Base-by-base conservation (phyloP, 2,329 filamentous ascomycete genomes). In the Verticillium isaacii region DNA sequence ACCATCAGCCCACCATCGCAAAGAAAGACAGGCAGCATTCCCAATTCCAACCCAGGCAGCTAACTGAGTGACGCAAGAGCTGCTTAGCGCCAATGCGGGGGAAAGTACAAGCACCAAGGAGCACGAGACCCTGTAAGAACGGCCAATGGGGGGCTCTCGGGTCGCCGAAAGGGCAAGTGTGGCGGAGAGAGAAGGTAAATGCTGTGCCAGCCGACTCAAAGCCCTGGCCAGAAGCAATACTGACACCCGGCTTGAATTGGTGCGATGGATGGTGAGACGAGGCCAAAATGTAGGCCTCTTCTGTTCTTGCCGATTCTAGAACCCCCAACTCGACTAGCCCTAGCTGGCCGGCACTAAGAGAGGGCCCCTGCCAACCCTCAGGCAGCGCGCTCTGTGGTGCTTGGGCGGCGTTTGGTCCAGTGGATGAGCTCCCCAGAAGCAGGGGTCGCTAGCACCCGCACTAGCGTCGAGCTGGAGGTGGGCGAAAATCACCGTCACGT, bases 301-400 rank as follows among this genome's bases (percentile, higher is more conserved):
- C 64, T 57, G 60, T 65, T 65, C 64, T 61, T 56, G 50, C 25
- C 32, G 63, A 56, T 65, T 64, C 64, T 64, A 65, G 64, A 65
- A 64, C 36, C 62, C 37, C 29, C 19, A 25, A 19, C n/a, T 52
- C 12, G 45, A 4, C 45, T 52, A 23, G 45, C 45, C 45, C 45
- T 52, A 52, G 45, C 39, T n/a, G 57, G 25, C 39, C 37, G 23
- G 37, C 55, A 37, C n/a, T 17, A 61, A 54, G 29, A 55, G 17
- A 32, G 32, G 19, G 41, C 12, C 36, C 56, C n/a, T 37, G 55
- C 32, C 32, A 11, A 58, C 29, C 50, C 41, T 36, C 59, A 56
- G 54, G 32, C 17, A 56, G 59, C 56, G 15, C 19, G 37, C 37
- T 15, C 19, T 11, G n/a, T 2, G 45, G 45, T 52, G n/a, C 45